These are phyloP conservation scores for Ceratocystis eucalypticola DNA, from an alignment of 2,329 filamentous ascomycete genomes.

Conservation along the genomic window DNA sequence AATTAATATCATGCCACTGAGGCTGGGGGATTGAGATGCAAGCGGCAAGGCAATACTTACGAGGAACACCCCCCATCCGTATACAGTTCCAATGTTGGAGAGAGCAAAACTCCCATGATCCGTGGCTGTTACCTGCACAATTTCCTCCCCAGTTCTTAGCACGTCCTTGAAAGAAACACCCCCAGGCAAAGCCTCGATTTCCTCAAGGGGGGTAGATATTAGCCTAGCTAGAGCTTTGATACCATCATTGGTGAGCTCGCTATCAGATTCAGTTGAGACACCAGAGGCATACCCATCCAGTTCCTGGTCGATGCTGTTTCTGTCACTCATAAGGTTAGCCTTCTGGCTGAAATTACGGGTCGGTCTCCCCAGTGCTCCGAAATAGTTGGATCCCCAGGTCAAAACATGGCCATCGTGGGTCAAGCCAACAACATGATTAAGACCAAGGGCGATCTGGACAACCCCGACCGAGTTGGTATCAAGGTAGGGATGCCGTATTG, in stretches of 20 bases:
- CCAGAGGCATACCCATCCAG: not conserved
- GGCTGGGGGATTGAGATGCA: not conserved
- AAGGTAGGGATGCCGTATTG: conserved; percentile 40
- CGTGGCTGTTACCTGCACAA: conserved; percentile 46
- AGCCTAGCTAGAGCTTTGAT: conserved; percentile 42
- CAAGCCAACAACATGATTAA: conserved; percentile 49
- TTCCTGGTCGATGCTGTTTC: not conserved
- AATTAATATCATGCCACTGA: not conserved
- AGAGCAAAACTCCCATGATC: conserved; percentile 51
- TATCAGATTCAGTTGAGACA: conserved; percentile 21
- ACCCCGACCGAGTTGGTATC: conserved; percentile 39
- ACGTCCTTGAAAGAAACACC: conserved; percentile 31
- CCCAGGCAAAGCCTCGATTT: conserved; percentile 12
- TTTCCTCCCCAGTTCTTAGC: conserved; percentile 35
- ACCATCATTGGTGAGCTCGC: conserved; percentile 27
- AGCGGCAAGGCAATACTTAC: conserved; percentile 22
- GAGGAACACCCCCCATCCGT: conserved; percentile 55
- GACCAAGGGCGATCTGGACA: conserved; percentile 48
- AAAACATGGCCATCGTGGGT: conserved; percentile 49
- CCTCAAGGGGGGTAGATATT: conserved; percentile 39
- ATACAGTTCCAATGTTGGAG: conserved; percentile 47
- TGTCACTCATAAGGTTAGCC: not conserved
- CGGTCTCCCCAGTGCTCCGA: conserved; percentile 48
- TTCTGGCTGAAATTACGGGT: conserved; percentile 23
- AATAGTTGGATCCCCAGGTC: conserved; percentile 56